Evolutionary conservation across 169 alveolate genomes (phyloP), one percentile per base, ranked within the genome.

Genomic region (Hammondia hammondi): DNA sequence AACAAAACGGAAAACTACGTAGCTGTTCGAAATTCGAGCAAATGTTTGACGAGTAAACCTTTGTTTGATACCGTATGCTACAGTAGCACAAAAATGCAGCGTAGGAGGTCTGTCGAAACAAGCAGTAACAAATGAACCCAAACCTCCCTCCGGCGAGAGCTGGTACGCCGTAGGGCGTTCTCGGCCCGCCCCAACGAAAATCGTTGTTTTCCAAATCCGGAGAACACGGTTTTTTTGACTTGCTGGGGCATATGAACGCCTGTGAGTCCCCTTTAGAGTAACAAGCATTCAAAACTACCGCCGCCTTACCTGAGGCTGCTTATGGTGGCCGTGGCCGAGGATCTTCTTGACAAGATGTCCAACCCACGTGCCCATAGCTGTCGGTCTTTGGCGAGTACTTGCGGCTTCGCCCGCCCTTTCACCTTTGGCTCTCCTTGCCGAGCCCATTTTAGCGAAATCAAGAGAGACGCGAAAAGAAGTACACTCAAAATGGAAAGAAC

Each of bases 311-410:
- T 77, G 87, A 12, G 87, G 6, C 77, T 17, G 87, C 32, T 77
- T 77, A 29, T 32, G 87, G 48, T 77, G 45, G 87, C 77, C 27
- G 12, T 77, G 87, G 27, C 87, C 87, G 29, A 77, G 39, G 39
- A 77, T 19, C 87, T 39, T 77, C 46, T 77, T 77, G 48, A 77
- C 27, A 19, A 77, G 87, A 77, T 77, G 87, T 17, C 87, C 87
- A 32, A 77, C 48, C 87, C 87, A 77, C 43, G 87, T 77, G 48
- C 87, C 48, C 32, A 21, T 77, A 21, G 2, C 87, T 21, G 87
- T 29, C 27, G 87, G 21, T 39, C 32, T 77, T 32, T 24, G 77
- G 24, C 27, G 77, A 17, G 77, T 67, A 67, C 35, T 27, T 4
- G 77, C 27, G 6, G 87, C 56, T 29, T 77, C 87, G 56, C 56